Evolutionary conservation across 2,329 filamentous ascomycete species (phyloP), one percentile per base, ranked within the genome.

Genomic region (Monilinia fructicola): DNA sequence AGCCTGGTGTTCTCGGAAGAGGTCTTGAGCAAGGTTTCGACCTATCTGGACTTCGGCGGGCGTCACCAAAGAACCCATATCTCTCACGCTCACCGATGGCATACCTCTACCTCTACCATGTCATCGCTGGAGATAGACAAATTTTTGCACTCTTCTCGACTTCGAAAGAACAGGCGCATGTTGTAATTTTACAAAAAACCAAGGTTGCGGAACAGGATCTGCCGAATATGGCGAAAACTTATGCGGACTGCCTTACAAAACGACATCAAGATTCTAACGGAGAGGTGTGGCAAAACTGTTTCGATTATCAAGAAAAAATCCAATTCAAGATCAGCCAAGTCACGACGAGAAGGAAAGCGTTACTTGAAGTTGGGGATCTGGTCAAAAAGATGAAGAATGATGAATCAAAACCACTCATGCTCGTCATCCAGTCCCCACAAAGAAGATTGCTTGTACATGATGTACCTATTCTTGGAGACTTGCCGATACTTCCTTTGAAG

Each of bases 1-100:
- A 97, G 73, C 86, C 90, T 68, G 96, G 94, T 72, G 93, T 97
- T 2, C 85, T 99, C 11, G 95, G 95, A 60, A 94, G 90, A 74
- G 95, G 95, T 64, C 81, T 99, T 10, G 95, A 99, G 72, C 89
- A 94, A 73, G 96, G 95, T 0, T 99, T 99, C 73, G 93, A 97
- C 71, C 83, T 99, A 3, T 85, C 85, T 14, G 85, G 91, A 9
- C 80, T 99, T 54, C 87, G 88, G 71, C 86, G 88, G 59, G 82
- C 87, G 23, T 85, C 88, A 0, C 78, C 84, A 0, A 90, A 92
- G 74, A 81, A 84, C 56, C 84, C 89, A 0, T 99, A 99, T 74
- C 86, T 99, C 2, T 85, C 89, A 23, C 84, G 89, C 2, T 87
- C 89, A 0, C 83, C 87, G 0, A 83, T 98, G 76, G 89, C 88